These are phyloP conservation scores for Westerdykella aurantiaca DNA, from an alignment of 2,329 filamentous ascomycete species.

Conservation along the genomic window DNA sequence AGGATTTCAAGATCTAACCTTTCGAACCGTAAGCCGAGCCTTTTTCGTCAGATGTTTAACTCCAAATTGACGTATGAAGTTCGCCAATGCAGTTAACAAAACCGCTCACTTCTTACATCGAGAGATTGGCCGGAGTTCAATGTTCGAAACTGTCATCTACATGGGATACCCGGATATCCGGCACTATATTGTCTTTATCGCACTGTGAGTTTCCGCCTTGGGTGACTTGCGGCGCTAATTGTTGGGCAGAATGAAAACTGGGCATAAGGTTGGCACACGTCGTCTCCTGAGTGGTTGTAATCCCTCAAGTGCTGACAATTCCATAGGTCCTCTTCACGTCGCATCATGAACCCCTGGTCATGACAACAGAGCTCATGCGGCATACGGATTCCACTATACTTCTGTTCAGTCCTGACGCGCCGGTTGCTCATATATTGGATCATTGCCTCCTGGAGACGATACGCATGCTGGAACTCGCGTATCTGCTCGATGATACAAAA, in stretches of 20 bases:
- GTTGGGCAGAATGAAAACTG: constrained; percentile 35
- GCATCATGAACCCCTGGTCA: constrained; percentile 21
- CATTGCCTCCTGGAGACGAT: constrained; percentile 19
- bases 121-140: constrained; percentile 25
- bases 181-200: constrained; percentile 36
- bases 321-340: constrained; percentile 22
- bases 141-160: constrained; percentile 24
- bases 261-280: constrained; percentile 28
- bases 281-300: constrained; percentile 1
- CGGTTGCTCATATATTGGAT: constrained; percentile 18
- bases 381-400: constrained; percentile 23
- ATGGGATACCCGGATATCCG: constrained; percentile 34
- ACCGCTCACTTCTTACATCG: constrained; percentile 27
- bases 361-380: constrained; percentile 21
- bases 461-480: constrained; percentile 22
- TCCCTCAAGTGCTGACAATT: not conserved
- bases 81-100: constrained; percentile 29
- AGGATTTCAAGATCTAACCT: constrained; percentile 31
- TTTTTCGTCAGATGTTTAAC: constrained; percentile 18
- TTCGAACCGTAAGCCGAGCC: constrained; percentile 18
- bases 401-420: constrained; percentile 20
- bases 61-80: constrained; percentile 14
- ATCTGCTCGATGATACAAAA: constrained; percentile 13
- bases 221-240: not conserved
- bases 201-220: constrained; percentile 18